Base-by-base conservation (phyloP, 1,139 yeast species). In the Yarrowia galli region DNA sequence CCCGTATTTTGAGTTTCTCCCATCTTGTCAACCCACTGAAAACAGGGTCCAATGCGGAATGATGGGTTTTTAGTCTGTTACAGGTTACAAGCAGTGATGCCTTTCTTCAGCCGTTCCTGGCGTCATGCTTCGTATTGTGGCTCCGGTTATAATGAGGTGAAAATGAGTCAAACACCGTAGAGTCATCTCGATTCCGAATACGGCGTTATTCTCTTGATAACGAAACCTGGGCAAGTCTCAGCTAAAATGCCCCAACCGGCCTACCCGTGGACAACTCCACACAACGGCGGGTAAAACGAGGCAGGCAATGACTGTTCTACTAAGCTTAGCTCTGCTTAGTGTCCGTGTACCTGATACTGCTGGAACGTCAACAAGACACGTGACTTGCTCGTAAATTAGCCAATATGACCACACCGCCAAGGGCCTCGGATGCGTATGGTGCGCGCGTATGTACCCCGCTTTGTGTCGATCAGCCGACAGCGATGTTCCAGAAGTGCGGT, bases 391-490 rank as follows among this genome's bases (percentile, higher is more conserved):
- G 58, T 51, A 51, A 51, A 51, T 36, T 36, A 51, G 28, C 43
- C 60, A 36, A 48, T n/a, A 16, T 25, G 49, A 15, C 32, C 28
- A 15, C 56, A 32, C 35, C 28, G 60, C 46, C 61, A 54, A 54
- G 61, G 35, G 16, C 46, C 61, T 54, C 61, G 61, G 60, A 28
- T 54, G 48, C 61, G 58, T 36, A 5, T 13, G 58, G 18, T 22
- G 58, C 43, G 46, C 18, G 43, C n/a, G 20, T n/a, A 54, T 54
- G 61, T 40, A 54, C 61, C 61, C 61, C 61, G 35, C 61, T 40
- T 12, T 25, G 53, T 40, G 61, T 40, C 48, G 61, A 54, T 54
- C 61, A 54, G 48, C 61, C 61, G 61, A 54, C 36, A 54, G 36
- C n/a, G 36, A 40, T 8, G 46, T 40, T 54, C 46, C 46, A 40